These are phyloP conservation scores for Tolypocladium endophyticum DNA, from an alignment of 2,329 filamentous ascomycete genomes.

Conservation along the genomic window DNA sequence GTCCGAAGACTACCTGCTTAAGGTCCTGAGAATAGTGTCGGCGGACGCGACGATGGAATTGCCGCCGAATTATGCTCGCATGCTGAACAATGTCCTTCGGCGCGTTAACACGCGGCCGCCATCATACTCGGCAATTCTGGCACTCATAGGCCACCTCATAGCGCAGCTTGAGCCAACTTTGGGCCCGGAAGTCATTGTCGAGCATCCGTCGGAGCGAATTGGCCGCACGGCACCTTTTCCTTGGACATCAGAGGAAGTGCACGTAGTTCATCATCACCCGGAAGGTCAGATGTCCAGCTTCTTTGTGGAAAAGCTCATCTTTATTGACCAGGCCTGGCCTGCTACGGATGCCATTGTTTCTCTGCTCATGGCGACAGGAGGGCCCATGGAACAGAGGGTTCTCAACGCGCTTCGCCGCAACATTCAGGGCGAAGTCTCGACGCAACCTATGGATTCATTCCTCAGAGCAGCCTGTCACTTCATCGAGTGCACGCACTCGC, in stretches of 20 bases:
- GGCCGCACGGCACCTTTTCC: slow-evolving; percentile 24
- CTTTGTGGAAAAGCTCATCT: slow-evolving; percentile 57
- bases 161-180: slow-evolving; percentile 28
- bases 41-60: slow-evolving; percentile 45
- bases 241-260: slow-evolving; percentile 35
- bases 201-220: slow-evolving; percentile 28
- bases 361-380: slow-evolving; percentile 42
- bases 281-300: slow-evolving; percentile 27
- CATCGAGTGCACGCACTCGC: slow-evolving; percentile 29
- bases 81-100: slow-evolving; percentile 41
- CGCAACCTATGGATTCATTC: slow-evolving; percentile 40
- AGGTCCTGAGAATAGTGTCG: slow-evolving; percentile 47
- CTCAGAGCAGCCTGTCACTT: slow-evolving; percentile 47
- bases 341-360: slow-evolving; percentile 46
- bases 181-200: slow-evolving; percentile 23
- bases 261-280: slow-evolving; percentile 30
- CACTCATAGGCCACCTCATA: slow-evolving; percentile 35
- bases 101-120: slow-evolving; percentile 39
- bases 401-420: slow-evolving; percentile 41
- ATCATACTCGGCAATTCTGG: slow-evolving; percentile 42
- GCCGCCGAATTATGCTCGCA: slow-evolving; percentile 41
- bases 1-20: slow-evolving; percentile 48
- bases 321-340: slow-evolving; percentile 44
- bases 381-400: slow-evolving; percentile 40
- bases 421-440: slow-evolving; percentile 34